phyloP scores from a whole-genome alignment of 352 stramenopile genomes.

The Pythium insidiosum region DNA sequence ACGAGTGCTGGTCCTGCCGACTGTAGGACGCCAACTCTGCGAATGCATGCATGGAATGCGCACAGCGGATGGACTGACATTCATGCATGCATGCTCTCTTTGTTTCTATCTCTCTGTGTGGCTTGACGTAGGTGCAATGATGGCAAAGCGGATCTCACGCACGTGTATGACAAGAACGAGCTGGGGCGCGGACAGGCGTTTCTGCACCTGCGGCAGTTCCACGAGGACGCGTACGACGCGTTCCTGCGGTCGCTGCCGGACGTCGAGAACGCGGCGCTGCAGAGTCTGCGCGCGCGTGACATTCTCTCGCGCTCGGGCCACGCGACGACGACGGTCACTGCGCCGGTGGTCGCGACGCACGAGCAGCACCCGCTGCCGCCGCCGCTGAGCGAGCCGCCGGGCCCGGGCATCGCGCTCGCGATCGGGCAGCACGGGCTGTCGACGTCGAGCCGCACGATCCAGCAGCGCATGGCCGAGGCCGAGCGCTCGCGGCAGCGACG shows the following conservation, averaged over 20 bases:
- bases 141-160: conserved; percentile 38
- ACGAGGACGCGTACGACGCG: conserved; percentile 41
- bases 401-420: too few species aligned
- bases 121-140: conserved; percentile 47
- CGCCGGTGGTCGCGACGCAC: not conserved
- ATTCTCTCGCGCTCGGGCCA: not conserved
- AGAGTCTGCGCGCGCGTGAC: not conserved
- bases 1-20: conserved; percentile 66
- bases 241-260: conserved; percentile 41
- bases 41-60: too few species aligned
- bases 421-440: not conserved
- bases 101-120: too few species aligned
- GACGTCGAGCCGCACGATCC: not conserved
- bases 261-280: conserved; percentile 8
- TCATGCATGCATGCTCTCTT: too few species aligned
- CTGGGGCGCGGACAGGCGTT: conserved; percentile 49
- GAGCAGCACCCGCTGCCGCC: too few species aligned
- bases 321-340: not conserved
- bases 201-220: conserved; percentile 47
- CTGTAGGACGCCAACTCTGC: too few species aligned
- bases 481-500: conserved; percentile 50
- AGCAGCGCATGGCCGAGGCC: conserved; percentile 36
- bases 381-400: too few species aligned
- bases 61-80: too few species aligned
- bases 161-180: conserved; percentile 60